These are phyloP conservation scores for Mucor velutinosus DNA, from an alignment of 371 early-diverging fungal genomes.

Conservation along the genomic window DNA sequence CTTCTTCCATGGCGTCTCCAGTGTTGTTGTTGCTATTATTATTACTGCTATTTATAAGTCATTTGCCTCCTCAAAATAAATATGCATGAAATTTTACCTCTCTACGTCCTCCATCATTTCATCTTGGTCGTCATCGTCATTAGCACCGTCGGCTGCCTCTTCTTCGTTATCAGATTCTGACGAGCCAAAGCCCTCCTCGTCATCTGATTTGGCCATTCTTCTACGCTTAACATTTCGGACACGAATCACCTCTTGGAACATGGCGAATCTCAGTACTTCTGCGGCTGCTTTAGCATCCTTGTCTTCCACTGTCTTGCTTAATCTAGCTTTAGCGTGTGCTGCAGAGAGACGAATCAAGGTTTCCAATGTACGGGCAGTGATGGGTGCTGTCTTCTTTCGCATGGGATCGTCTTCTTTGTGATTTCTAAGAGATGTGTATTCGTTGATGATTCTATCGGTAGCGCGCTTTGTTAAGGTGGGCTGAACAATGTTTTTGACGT, in stretches of 20 bases:
- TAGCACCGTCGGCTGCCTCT: slow-evolving; percentile 9
- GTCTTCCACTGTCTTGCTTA: slow-evolving; percentile 80
- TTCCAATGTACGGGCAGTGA: slow-evolving; percentile 99
- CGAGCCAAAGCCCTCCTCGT: slow-evolving; percentile 31
- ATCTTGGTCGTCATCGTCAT: slow-evolving; percentile 11
- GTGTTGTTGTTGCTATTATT: not conserved
- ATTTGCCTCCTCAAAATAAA: not conserved
- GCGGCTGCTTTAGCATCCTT: slow-evolving; percentile 88
- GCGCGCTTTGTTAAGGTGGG: slow-evolving; percentile 76
- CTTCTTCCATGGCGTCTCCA: not conserved
- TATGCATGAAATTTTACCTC: not conserved
- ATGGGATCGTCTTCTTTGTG: slow-evolving; percentile 58
- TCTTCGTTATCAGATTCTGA: slow-evolving; percentile 44
- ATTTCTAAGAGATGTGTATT: slow-evolving; percentile 79
- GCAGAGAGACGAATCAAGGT: slow-evolving; percentile 98
- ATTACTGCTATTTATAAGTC: not conserved
- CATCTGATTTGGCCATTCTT: slow-evolving; percentile 33
- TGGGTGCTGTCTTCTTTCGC: slow-evolving; percentile 74
- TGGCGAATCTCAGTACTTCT: slow-evolving; percentile 84
- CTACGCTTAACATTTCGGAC: slow-evolving; percentile 59
- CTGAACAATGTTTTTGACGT: slow-evolving; percentile 75
- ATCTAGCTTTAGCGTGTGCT: slow-evolving; percentile 97
- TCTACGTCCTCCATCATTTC: slow-evolving; percentile 28
- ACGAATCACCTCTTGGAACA: slow-evolving; percentile 86
- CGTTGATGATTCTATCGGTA: slow-evolving; percentile 76